Evolutionary conservation across 768 basidiomycete species (phyloP).

Genomic region (Pholiota conissans): DNA sequence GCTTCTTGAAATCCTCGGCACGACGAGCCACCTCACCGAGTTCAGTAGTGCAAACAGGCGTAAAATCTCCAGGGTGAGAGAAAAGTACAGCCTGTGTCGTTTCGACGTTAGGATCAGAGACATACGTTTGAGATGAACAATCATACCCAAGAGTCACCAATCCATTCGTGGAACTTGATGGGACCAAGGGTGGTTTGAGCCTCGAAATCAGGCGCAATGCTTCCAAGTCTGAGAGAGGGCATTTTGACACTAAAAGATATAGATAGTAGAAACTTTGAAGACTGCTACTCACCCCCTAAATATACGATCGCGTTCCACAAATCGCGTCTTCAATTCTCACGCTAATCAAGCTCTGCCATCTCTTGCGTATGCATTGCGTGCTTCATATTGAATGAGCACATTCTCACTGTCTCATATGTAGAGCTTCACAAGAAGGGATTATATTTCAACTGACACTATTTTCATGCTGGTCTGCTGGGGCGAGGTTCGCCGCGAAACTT

Average conservation of each 20-base stretch:
- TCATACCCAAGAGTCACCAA: slow-evolving; percentile 83
- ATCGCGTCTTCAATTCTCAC: slow-evolving; percentile 72
- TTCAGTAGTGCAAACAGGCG: slow-evolving; percentile 96
- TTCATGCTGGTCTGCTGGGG: background rate
- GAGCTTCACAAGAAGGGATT: slow-evolving; percentile 1
- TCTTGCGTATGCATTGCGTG: slow-evolving; percentile 46
- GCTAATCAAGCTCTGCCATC: slow-evolving; percentile 29
- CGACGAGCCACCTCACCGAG: slow-evolving; percentile 94
- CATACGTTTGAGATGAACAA: background rate
- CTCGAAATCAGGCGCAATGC: slow-evolving; percentile 87
- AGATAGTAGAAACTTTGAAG: slow-evolving; percentile 6
- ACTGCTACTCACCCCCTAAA: slow-evolving; percentile 11
- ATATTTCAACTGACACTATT: slow-evolving; percentile 6
- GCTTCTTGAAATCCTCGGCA: slow-evolving; percentile 77
- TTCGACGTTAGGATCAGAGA: background rate
- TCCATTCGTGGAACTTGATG: slow-evolving; percentile 94
- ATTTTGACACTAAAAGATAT: slow-evolving; percentile 24
- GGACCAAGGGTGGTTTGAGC: slow-evolving; percentile 85
- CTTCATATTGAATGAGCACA: slow-evolving; percentile 17
- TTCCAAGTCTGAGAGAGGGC: slow-evolving; percentile 76
- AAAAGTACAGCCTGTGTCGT: slow-evolving; percentile 73
- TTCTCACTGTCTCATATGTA: background rate
- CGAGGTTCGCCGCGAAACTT: background rate
- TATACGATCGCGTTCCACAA: slow-evolving; percentile 18
- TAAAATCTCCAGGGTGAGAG: slow-evolving; percentile 93